Conservation (phyloP, 202 grass and related monocot genomes). For the Schoenoplectus tabernaemontani region DNA sequence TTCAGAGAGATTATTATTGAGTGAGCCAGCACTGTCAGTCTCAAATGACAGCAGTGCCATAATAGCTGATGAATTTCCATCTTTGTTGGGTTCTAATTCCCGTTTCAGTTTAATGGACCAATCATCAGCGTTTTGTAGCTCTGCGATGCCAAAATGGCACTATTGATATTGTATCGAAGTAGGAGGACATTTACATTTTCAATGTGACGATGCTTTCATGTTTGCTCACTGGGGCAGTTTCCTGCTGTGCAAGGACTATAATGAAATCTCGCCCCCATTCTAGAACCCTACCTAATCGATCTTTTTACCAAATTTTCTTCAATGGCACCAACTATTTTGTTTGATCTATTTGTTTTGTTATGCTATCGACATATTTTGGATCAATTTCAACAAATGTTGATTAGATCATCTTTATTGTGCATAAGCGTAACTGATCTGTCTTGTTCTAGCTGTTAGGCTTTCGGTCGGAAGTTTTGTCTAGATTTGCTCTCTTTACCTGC, state of each 20-base stretch:
- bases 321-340: slow-evolving; percentile 11
- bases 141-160: background rate
- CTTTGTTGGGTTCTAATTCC: background rate
- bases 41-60: too few relatives aligned
- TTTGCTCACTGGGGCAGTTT: background rate
- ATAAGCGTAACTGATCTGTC: background rate
- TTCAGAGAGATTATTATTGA: too few relatives aligned
- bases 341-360: background rate
- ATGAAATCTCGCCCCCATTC: background rate
- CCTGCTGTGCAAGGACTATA: background rate
- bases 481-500: background rate
- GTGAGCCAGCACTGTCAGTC: too few relatives aligned
- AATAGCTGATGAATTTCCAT: too few relatives aligned
- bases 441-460: background rate
- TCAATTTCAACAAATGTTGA: background rate
- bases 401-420: background rate
- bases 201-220: background rate
- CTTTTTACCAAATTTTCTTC: background rate
- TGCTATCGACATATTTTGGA: background rate
- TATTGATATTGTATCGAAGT: background rate
- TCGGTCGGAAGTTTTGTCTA: background rate
- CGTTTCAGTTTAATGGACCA: background rate
- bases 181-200: background rate
- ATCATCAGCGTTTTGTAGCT: too few relatives aligned
- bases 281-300: background rate